Evolutionary conservation across 805 yeast genomes (phyloP).

Genomic region (Barnettozyma salicaria): DNA sequence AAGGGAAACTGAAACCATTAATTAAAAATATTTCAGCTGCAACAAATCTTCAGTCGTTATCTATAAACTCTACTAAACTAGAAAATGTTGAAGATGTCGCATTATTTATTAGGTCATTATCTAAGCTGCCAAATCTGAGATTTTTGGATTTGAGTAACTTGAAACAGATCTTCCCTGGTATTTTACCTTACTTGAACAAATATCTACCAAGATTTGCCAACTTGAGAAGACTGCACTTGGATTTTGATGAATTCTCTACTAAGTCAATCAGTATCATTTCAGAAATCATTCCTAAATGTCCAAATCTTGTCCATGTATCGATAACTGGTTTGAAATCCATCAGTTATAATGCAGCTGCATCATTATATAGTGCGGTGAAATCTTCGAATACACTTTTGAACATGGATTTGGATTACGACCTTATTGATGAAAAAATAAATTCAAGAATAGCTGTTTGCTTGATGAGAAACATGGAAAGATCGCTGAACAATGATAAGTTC

Average conservation of each 20-base stretch:
- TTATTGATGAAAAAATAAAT: slow-evolving; percentile 54
- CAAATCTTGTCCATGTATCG: slow-evolving; percentile 60
- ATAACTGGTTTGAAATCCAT: slow-evolving; percentile 55
- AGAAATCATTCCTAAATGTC: slow-evolving; percentile 64
- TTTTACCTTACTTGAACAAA: slow-evolving; percentile 50
- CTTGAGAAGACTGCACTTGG: slow-evolving; percentile 64
- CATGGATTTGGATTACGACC: slow-evolving; percentile 59
- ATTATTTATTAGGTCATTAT: slow-evolving; percentile 41
- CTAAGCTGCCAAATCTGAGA: slow-evolving; percentile 52
- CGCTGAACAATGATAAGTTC: slow-evolving; percentile 31
- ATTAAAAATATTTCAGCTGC: slow-evolving; percentile 18
- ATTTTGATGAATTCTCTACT: slow-evolving; percentile 53
- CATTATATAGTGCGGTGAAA: slow-evolving; percentile 65
- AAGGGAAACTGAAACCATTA: slow-evolving; percentile 26
- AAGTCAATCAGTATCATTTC: slow-evolving; percentile 55
- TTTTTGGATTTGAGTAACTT: slow-evolving; percentile 75
- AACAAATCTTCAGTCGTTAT: slow-evolving; percentile 39
- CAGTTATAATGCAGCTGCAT: slow-evolving; percentile 54
- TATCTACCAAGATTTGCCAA: slow-evolving; percentile 64
- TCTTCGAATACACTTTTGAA: slow-evolving; percentile 58
- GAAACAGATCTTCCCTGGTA: slow-evolving; percentile 57
- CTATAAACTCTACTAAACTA: slow-evolving; percentile 61
- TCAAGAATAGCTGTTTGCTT: slow-evolving; percentile 74
- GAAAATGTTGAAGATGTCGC: slow-evolving; percentile 46
- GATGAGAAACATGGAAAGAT: slow-evolving; percentile 73